Evolutionary conservation across 2,329 filamentous ascomycete species (phyloP).

Genomic region (Chrysoporthe cubensis): DNA sequence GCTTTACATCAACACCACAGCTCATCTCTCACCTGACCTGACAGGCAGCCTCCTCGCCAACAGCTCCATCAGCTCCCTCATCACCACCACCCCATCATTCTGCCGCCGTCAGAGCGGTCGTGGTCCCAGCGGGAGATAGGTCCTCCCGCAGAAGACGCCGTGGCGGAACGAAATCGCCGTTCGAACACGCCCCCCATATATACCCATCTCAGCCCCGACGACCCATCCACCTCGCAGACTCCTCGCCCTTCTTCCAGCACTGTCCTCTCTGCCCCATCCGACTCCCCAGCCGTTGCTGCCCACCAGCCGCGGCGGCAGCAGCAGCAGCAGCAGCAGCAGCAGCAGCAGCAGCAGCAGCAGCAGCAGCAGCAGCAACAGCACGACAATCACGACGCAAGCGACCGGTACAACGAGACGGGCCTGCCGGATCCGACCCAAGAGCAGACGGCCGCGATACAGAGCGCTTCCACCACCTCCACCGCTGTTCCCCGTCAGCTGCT

Average conservation of each 20-base stretch:
- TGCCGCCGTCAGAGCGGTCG: slow-evolving; percentile 25
- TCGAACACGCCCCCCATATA: slow-evolving; percentile 43
- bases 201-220: slow-evolving; percentile 70
- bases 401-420: slow-evolving; percentile 30
- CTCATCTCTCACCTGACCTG: neutral
- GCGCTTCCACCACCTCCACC: slow-evolving; percentile 33
- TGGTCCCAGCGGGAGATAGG: slow-evolving; percentile 28
- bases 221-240: slow-evolving; percentile 62
- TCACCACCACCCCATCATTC: neutral
- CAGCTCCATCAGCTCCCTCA: neutral
- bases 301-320: slow-evolving; percentile 28
- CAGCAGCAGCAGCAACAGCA: slow-evolving; percentile 11
- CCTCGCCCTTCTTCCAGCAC: slow-evolving; percentile 53
- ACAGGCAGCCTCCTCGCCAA: neutral
- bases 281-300: slow-evolving; percentile 31
- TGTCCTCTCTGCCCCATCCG: slow-evolving; percentile 46
- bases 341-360: slow-evolving; percentile 9
- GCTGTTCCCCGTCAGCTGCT: slow-evolving; percentile 45
- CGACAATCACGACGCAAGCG: slow-evolving; percentile 10
- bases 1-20: neutral
- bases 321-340: neutral
- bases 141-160: slow-evolving; percentile 63
- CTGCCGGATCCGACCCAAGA: slow-evolving; percentile 29
- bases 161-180: slow-evolving; percentile 71
- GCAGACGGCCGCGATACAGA: slow-evolving; percentile 2